Conservation (phyloP, 2,329 filamentous ascomycete species). For the Fulvia fulva region DNA sequence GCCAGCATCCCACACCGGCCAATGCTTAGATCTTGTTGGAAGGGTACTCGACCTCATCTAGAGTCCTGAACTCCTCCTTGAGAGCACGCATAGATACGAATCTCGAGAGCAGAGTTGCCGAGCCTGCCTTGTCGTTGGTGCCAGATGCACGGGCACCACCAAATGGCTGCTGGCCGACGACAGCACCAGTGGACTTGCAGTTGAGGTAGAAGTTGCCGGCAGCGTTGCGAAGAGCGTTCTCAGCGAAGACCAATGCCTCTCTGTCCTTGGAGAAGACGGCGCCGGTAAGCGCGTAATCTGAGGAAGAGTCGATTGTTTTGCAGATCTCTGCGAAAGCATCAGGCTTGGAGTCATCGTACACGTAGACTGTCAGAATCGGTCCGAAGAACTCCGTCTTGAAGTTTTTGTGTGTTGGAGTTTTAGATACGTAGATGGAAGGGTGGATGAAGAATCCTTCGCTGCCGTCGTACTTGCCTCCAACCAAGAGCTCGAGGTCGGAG, state of each 20-base stretch:
- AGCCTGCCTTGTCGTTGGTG: slow-evolving; percentile 57
- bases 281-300: slow-evolving; percentile 74
- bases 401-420: slow-evolving; percentile 68
- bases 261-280: slow-evolving; percentile 71
- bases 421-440: slow-evolving; percentile 76
- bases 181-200: slow-evolving; percentile 63
- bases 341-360: slow-evolving; percentile 65
- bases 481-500: slow-evolving; percentile 65
- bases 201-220: slow-evolving; percentile 86
- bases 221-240: slow-evolving; percentile 66
- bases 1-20: slow-evolving; percentile 2
- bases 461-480: slow-evolving; percentile 72
- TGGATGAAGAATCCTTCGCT: slow-evolving; percentile 78
- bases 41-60: slow-evolving; percentile 49
- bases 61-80: slow-evolving; percentile 54
- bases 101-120: slow-evolving; percentile 47
- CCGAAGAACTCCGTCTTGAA: slow-evolving; percentile 79
- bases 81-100: slow-evolving; percentile 55
- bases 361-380: slow-evolving; percentile 67
- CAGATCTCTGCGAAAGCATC: slow-evolving; percentile 54
- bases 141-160: slow-evolving; percentile 54
- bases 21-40: slow-evolving; percentile 40
- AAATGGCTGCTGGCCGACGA: slow-evolving; percentile 40
- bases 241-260: slow-evolving; percentile 61
- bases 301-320: slow-evolving; percentile 64